Percentiles rank a stretch among this genome's conserved stretches.
phyloP scores from a whole-genome alignment of 768 basidiomycete species.

The Cystofilobasidium capitatum region DNA sequence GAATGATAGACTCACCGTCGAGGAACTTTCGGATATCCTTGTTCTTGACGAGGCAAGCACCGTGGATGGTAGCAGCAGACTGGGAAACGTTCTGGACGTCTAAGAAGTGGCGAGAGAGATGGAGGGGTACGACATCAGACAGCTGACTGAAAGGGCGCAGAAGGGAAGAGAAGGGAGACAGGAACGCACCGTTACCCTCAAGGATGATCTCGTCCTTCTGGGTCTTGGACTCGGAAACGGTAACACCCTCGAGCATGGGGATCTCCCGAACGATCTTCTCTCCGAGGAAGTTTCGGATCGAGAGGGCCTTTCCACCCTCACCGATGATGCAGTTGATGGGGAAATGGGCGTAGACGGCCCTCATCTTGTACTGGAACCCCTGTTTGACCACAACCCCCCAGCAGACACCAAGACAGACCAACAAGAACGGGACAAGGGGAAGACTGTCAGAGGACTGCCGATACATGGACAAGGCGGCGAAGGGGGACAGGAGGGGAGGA shows the following conservation, averaged over 20 bases:
- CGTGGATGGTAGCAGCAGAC: conserved; percentile 95
- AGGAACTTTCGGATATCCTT: conserved; percentile 96
- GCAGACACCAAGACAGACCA: no score
- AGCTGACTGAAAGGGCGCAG: no score
- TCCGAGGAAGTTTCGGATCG: conserved; percentile 76
- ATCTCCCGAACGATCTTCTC: conserved; percentile 83
- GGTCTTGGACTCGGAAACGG: conserved; percentile 68
- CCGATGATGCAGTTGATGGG: conserved; percentile 97
- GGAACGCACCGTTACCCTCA: conserved; percentile 85
- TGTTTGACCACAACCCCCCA: conserved; percentile 35
- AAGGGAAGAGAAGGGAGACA: no score
- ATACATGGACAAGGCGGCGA: neutral
- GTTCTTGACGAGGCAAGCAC: conserved; percentile 91
- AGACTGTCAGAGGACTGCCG: neutral
- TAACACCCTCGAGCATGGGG: conserved; percentile 80
- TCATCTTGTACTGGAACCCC: conserved; percentile 99
- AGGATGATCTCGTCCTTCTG: conserved; percentile 92
- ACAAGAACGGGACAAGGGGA: no score
- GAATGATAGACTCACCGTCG: no score
- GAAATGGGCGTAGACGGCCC: conserved; percentile 98
- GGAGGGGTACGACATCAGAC: no score
- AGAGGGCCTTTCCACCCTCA: conserved; percentile 58
- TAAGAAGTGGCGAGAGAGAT: no score
- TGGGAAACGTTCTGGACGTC: conserved; percentile 97
- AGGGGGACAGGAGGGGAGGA: neutral